Conservation (phyloP, 2,329 filamentous ascomycete species). For the Lasiodiplodia citricola region DNA sequence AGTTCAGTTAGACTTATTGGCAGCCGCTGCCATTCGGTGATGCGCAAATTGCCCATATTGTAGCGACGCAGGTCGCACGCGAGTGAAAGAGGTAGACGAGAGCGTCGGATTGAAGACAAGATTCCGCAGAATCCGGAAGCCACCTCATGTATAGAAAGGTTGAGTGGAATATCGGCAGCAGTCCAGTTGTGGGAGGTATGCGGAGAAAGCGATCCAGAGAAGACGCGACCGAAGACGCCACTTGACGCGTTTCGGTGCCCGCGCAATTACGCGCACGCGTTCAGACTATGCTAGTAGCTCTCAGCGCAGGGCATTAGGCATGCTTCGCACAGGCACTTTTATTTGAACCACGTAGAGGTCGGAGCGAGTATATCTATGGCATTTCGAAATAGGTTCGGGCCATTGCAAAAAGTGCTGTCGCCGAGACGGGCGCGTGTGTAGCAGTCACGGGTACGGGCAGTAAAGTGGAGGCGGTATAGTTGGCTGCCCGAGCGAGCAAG, state of each 20-base stretch:
- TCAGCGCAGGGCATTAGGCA: not conserved
- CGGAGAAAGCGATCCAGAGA: constrained; percentile 2
- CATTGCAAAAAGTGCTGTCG: not conserved
- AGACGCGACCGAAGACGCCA: constrained; percentile 22
- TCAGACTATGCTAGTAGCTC: not conserved
- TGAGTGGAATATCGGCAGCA: not conserved
- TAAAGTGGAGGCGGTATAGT: not conserved
- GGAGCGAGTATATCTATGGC: not conserved
- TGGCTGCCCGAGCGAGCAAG: constrained; percentile 9
- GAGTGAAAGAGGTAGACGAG: not conserved
- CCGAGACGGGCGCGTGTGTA: not conserved
- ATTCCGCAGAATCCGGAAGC: not conserved
- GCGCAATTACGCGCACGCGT: constrained; percentile 1
- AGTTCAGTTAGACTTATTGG: constrained; percentile 83
- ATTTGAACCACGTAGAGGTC: not conserved
- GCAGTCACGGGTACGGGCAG: constrained; percentile 7
- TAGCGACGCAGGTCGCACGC: not conserved
- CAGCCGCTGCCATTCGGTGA: constrained; percentile 85
- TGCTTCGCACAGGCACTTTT: not conserved
- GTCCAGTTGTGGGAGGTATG: not conserved
- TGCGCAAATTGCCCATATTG: constrained; percentile 51
- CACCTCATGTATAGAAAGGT: not conserved
- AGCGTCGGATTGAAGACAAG: not conserved
- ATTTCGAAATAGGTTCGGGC: not conserved
- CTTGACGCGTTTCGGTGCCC: constrained; percentile 25